phyloP scores from a whole-genome alignment of 345 rosid genomes.

The Limnanthes douglasii region DNA sequence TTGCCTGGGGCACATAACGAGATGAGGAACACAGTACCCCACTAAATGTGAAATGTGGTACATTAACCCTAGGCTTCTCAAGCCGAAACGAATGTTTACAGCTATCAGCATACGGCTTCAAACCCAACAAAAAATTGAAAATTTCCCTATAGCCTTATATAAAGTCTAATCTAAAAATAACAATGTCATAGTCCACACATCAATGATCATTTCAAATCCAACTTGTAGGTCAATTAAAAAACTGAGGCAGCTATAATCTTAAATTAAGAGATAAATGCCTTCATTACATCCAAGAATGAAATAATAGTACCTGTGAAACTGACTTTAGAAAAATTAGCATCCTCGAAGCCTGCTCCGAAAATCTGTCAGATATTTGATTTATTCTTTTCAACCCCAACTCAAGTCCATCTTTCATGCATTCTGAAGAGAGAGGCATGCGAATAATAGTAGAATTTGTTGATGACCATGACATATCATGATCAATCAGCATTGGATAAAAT shows the following conservation, averaged over 20 bases:
- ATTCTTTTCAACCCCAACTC: conserved; percentile 51
- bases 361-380: conserved; percentile 46
- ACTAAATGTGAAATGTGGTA: no score
- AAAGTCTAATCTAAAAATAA: no score
- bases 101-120: no score
- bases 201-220: neutral
- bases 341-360: conserved; percentile 64
- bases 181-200: no score
- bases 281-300: neutral
- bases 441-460: conserved; percentile 59
- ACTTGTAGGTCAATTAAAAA: neutral
- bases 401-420: conserved; percentile 61
- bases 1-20: no score
- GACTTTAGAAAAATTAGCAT: conserved; percentile 70
- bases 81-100: no score
- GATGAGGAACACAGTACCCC: no score
- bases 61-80: no score
- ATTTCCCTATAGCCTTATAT: no score
- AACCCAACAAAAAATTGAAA: no score
- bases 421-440: conserved; percentile 82
- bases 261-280: neutral
- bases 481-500: conserved; percentile 73
- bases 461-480: conserved; percentile 54
- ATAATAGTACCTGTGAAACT: conserved; percentile 50
- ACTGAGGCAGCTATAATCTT: neutral